Conservation (phyloP, 306 rosid genomes). For the Delonix regia region DNA sequence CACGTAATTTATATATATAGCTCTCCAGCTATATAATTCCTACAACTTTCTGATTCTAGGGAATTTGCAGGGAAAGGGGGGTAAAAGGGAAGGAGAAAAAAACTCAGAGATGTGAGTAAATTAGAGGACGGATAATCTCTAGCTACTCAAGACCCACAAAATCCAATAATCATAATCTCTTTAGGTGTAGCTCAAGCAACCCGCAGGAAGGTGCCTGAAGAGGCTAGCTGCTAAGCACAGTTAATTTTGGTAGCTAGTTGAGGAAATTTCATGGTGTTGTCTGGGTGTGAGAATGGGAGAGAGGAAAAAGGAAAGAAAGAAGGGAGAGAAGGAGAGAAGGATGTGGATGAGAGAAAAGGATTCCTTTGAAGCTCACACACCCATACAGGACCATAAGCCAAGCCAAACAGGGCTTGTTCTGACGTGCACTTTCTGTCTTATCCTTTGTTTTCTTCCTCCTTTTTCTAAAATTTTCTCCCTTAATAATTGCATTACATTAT, state of each 20-base stretch:
- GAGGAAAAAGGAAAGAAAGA: constrained; percentile 35
- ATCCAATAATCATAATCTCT: background rate
- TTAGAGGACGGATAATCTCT: background rate
- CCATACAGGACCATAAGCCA: constrained; percentile 66
- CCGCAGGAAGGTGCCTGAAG: constrained; percentile 30
- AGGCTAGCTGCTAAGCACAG: constrained; percentile 11
- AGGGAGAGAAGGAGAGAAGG: constrained; percentile 6
- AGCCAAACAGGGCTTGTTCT: constrained; percentile 70
- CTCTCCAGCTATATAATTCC: constrained; percentile 12
- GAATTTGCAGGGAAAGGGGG: too few relatives aligned
- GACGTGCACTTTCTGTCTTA: constrained; percentile 87
- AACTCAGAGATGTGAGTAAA: background rate
- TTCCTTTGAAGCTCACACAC: constrained; percentile 52
- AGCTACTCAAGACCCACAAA: background rate
- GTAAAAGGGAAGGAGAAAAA: background rate
- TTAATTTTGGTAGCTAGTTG: constrained; percentile 15
- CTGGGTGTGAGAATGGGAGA: constrained; percentile 19
- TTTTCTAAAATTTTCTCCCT: background rate
- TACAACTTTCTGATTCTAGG: too few relatives aligned
- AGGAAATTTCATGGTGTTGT: constrained; percentile 40
- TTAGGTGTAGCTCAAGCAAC: background rate
- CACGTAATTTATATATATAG: background rate
- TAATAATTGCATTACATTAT: constrained; percentile 40
- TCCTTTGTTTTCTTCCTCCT: constrained; percentile 53
- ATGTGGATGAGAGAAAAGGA: constrained; percentile 69